Base-by-base conservation (phyloP, 805 yeast species). In the Candida railenensis region DNA sequence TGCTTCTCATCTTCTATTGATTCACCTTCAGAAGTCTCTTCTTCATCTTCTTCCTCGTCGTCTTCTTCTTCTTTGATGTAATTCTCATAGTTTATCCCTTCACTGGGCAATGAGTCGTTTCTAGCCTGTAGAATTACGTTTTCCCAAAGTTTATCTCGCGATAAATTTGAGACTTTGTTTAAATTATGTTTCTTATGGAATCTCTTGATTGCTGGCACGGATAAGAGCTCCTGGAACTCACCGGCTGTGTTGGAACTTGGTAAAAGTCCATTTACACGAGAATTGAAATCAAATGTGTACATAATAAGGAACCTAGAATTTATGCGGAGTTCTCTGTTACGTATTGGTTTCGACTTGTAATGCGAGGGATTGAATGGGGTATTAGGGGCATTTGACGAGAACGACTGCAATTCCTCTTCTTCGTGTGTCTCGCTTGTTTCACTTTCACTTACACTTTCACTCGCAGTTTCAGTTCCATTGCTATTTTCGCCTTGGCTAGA, bases 61-160 rank as follows among this genome's bases (percentile, higher is more conserved):
- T 53, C 55, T 25, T 66, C 65, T 11, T 63, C 56, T 36, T 56
- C 58, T 8, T 63, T 44, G 22, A 36, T 36, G 48, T 62, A 63
- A 18, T 45, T 22, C n/a, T 51, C 47, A 37, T 50, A 46, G 48
- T 63, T 59, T 11, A 68, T 55, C 19, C 45, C 34, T 12, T 34
- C 21, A 5, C 39, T 20, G 1, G 70, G 71, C 8, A 57, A 48
- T 1, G 54, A 48, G 51, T 81, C 87, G 1, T 51, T 47, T 38
- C 85, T 64, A 20, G 85, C 83, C 3, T 77, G 74, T 28, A 82
- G 57, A 3, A 81, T 68, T 14, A 81, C 82, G 43, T 67, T 70
- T 33, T 69, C 66, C 83, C 83, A 80, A 40, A 81, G 59, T 54
- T 78, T 74, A 39, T 78, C 80, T 45, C 80, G 63, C 3, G 80